These are phyloP conservation scores for Carex sylvatica DNA, from an alignment of 202 grass and related monocot species.

Conservation along the genomic window DNA sequence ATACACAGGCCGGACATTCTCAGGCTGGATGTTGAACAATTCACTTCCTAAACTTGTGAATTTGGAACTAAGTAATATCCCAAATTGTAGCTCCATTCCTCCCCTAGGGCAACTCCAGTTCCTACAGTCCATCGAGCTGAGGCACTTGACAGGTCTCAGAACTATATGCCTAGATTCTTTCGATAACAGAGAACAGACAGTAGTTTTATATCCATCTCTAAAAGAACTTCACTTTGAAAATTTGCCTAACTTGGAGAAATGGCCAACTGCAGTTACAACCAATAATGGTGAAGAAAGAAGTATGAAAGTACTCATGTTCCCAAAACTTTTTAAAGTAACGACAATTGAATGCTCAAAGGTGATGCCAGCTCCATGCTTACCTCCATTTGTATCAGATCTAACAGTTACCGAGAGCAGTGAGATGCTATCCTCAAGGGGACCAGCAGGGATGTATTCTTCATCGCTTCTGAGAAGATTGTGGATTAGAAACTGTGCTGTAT, in stretches of 20 bases:
- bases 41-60: conserved; percentile 48
- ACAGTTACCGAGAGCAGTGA: conserved; percentile 26
- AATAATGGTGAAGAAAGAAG: background rate
- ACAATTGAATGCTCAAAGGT: conserved; percentile 38
- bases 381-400: conserved; percentile 49
- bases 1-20: conserved; percentile 37
- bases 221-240: conserved; percentile 54
- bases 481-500: conserved; percentile 39
- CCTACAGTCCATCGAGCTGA: conserved; percentile 44
- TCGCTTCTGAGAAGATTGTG: conserved; percentile 53
- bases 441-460: conserved; percentile 4
- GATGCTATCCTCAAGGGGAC: conserved; percentile 32
- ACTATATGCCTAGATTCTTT: conserved; percentile 37
- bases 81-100: conserved; percentile 45
- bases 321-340: conserved; percentile 39
- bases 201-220: conserved; percentile 36
- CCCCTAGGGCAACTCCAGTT: conserved; percentile 33
- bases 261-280: conserved; percentile 30
- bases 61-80: conserved; percentile 44
- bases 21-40: conserved; percentile 37
- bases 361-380: conserved; percentile 36
- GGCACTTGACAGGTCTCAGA: conserved; percentile 25
- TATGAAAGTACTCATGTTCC: conserved; percentile 33
- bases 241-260: conserved; percentile 46
- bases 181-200: background rate